Evolutionary conservation across 2,329 filamentous ascomycete species (phyloP).

Genomic region (Curvularia hawaiiensis): DNA sequence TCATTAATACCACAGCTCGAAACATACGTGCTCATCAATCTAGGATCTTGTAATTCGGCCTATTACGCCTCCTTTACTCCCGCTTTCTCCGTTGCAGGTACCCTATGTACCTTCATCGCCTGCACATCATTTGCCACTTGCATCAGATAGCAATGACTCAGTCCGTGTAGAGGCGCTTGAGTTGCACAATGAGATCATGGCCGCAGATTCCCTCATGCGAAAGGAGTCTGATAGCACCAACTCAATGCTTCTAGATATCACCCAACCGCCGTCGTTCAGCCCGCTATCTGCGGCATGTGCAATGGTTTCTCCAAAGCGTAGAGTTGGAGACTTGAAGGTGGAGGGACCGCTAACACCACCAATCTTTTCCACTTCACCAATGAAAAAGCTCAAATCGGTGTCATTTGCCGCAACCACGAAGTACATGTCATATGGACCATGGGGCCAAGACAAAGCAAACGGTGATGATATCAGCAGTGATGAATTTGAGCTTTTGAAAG

Average conservation of each 20-base stretch:
- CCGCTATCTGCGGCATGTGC: constrained; percentile 18
- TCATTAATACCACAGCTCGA: background rate
- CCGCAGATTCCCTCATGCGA: constrained; percentile 40
- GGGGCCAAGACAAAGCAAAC: constrained; percentile 19
- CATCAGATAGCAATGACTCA: constrained; percentile 46
- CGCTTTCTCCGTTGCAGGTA: constrained; percentile 48
- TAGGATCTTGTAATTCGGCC: constrained; percentile 39
- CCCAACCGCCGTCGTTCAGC: constrained; percentile 28
- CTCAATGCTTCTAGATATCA: constrained; percentile 38
- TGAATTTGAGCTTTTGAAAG: constrained; percentile 41
- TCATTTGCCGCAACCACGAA: constrained; percentile 47
- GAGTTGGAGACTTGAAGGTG: constrained; percentile 48
- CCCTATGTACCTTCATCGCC: constrained; percentile 50
- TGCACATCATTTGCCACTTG: constrained; percentile 42
- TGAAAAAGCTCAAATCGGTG: constrained; percentile 50
- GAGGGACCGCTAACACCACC: constrained; percentile 55
- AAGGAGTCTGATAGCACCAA: constrained; percentile 41
- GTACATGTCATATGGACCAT: constrained; percentile 41
- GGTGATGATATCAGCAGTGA: constrained; percentile 17
- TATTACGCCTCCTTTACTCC: constrained; percentile 56
- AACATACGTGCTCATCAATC: constrained; percentile 20
- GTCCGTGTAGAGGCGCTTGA: constrained; percentile 38
- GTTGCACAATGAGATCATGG: constrained; percentile 43
- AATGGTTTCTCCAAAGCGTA: constrained; percentile 39
- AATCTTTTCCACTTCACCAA: constrained; percentile 42